A percentile compares a stretch with the other conserved stretches of the same genome.
Evolutionary conservation across 1,284 basidiomycete genomes (phyloP).

Genomic region (Gymnopus androsaceus): DNA sequence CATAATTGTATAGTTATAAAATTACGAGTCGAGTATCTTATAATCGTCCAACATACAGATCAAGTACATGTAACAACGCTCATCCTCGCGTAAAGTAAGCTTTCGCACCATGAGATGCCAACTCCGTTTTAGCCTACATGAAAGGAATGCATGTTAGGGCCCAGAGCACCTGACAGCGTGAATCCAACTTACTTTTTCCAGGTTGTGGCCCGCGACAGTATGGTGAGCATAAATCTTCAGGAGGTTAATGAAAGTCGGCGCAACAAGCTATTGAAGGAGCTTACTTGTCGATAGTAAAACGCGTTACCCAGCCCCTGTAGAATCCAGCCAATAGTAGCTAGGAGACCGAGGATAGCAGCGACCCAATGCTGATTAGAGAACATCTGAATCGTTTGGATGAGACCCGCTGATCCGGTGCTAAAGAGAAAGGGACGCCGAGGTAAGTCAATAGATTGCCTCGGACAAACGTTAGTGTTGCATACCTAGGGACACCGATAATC

Average conservation of each 20-base stretch:
- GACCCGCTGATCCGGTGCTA: conserved; percentile 92
- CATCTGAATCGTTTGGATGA: conserved; percentile 88
- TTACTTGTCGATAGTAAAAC: conserved; percentile 79
- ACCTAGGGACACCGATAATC: conserved; percentile 86
- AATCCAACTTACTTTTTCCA: conserved; percentile 69
- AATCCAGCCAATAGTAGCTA: conserved; percentile 87
- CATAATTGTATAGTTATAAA: too few species aligned
- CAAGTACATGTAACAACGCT: conserved; percentile 22
- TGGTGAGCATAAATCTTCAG: conserved; percentile 83
- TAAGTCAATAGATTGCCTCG: conserved; percentile 1
- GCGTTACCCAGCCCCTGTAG: conserved; percentile 82
- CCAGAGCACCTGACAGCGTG: neutral
- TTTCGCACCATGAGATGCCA: conserved; percentile 84
- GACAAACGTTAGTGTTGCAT: conserved; percentile 21
- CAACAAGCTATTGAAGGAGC: conserved; percentile 7
- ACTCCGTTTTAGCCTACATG: conserved; percentile 86
- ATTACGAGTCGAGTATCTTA: neutral
- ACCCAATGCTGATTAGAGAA: conserved; percentile 65
- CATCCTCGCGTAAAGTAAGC: conserved; percentile 83
- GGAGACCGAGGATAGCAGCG: conserved; percentile 75
- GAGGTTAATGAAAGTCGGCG: conserved; percentile 18
- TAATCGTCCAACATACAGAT: conserved; percentile 8
- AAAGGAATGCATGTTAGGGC: conserved; percentile 16
- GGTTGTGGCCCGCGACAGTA: conserved; percentile 78
- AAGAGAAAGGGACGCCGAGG: conserved; percentile 9